Evolutionary conservation across 306 rosid species (phyloP).

Genomic region (Pyrus bretschneideri): DNA sequence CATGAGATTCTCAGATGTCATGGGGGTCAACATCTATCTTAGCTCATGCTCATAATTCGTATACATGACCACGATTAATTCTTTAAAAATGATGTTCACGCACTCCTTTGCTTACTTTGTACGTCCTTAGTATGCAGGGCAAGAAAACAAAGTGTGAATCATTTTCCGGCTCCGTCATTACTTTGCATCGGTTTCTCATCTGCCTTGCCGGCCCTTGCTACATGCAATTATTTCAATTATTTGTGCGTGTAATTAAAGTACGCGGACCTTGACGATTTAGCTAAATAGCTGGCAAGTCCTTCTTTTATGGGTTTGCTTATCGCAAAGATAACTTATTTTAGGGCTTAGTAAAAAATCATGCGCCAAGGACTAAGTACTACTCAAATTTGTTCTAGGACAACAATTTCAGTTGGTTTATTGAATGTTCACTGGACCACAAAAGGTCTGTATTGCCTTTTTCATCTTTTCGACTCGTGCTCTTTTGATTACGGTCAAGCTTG

Average conservation of each 20-base stretch:
- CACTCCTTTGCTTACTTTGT: not conserved
- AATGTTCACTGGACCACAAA: conserved; percentile 16
- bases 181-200: not conserved
- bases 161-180: not conserved
- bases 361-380: not conserved
- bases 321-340: not conserved
- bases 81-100: no score
- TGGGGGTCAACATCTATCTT: not conserved
- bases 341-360: not conserved
- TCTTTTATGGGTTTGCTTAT: not conserved
- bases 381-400: not conserved
- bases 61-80: no score
- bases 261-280: not conserved
- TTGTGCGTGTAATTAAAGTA: not conserved
- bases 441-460: not conserved
- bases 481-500: not conserved
- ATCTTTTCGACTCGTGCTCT: not conserved
- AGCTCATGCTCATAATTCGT: not conserved
- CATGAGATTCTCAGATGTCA: no score
- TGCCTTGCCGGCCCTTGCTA: not conserved
- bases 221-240: not conserved
- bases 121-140: not conserved
- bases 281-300: not conserved
- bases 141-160: not conserved
- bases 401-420: not conserved